Evolutionary conservation across 2,329 filamentous ascomycete species (phyloP).

Genomic region (Trichoderma lentiforme): DNA sequence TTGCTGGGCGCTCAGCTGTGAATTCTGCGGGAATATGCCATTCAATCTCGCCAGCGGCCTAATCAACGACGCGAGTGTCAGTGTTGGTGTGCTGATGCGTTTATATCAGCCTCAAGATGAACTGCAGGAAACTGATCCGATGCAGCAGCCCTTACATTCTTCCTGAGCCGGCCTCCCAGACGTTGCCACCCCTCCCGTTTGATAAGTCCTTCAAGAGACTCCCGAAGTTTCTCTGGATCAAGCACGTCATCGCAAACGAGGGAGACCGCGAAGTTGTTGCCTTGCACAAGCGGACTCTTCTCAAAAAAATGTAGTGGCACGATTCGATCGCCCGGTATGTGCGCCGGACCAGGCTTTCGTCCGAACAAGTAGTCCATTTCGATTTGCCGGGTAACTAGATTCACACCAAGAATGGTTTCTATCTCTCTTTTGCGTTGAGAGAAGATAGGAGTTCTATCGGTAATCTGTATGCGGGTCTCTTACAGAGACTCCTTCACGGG

Average conservation of each 20-base stretch:
- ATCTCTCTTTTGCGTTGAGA: neutral
- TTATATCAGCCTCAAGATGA: neutral
- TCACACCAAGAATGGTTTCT: neutral
- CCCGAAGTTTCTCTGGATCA: neutral
- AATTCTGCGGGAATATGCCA: neutral
- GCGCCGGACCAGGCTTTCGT: neutral
- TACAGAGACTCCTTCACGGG: neutral
- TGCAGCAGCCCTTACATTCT: neutral
- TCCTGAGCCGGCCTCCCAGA: neutral
- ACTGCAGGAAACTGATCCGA: neutral
- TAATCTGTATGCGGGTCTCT: neutral
- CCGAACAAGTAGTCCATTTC: neutral
- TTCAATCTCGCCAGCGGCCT: neutral
- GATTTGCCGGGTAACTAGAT: neutral
- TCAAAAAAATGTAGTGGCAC: neutral
- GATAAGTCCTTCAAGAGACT: neutral
- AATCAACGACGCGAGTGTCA: neutral
- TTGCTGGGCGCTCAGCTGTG: neutral
- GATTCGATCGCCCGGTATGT: neutral
- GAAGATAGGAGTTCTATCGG: neutral
- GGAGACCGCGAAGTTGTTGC: neutral
- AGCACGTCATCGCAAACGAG: slow-evolving; percentile 12
- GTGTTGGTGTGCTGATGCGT: neutral
- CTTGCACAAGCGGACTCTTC: neutral
- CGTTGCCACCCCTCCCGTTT: neutral